Percentiles rank a stretch among this genome's conserved stretches.
Evolutionary conservation across 2,329 filamentous ascomycete species (phyloP).

Genomic region (Aspergillus persii): DNA sequence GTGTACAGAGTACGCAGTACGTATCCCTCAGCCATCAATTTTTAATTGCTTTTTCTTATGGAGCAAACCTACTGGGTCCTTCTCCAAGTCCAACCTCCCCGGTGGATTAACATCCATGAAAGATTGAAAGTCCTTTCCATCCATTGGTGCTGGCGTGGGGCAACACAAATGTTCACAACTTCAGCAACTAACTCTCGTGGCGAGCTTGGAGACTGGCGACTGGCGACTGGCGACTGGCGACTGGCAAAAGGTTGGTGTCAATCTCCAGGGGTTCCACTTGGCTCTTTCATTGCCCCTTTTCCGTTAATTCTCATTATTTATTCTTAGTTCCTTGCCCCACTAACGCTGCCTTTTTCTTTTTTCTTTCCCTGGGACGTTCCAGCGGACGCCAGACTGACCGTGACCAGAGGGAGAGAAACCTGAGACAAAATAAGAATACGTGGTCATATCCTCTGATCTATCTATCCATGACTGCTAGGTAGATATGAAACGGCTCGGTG

Average conservation of each 20-base stretch:
- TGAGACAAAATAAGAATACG: background rate
- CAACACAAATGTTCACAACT: conserved; percentile 14
- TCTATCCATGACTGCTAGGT: background rate
- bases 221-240: conserved; percentile 11
- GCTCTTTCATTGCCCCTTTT: conserved; percentile 16
- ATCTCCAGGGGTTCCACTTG: conserved; percentile 16
- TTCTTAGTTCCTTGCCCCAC: background rate
- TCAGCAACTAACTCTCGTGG: background rate
- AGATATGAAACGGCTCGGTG: background rate
- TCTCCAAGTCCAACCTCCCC: conserved; percentile 4
- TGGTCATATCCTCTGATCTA: background rate
- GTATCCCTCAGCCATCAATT: background rate
- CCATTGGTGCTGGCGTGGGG: conserved; percentile 11
- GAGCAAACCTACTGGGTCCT: background rate
- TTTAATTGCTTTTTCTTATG: conserved; percentile 1
- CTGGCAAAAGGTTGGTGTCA: conserved; percentile 9
- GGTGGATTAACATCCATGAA: conserved; percentile 6
- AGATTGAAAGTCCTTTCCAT: conserved; percentile 4
- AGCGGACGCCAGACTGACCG: background rate
- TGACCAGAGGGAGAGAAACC: background rate
- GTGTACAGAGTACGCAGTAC: background rate
- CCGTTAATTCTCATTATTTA: conserved; percentile 7
- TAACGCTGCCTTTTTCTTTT: background rate
- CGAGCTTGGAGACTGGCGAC: conserved; percentile 7
- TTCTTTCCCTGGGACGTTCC: background rate